Evolutionary conservation across 768 basidiomycete species (phyloP).

Genomic region (Rhodotorula babjevae): DNA sequence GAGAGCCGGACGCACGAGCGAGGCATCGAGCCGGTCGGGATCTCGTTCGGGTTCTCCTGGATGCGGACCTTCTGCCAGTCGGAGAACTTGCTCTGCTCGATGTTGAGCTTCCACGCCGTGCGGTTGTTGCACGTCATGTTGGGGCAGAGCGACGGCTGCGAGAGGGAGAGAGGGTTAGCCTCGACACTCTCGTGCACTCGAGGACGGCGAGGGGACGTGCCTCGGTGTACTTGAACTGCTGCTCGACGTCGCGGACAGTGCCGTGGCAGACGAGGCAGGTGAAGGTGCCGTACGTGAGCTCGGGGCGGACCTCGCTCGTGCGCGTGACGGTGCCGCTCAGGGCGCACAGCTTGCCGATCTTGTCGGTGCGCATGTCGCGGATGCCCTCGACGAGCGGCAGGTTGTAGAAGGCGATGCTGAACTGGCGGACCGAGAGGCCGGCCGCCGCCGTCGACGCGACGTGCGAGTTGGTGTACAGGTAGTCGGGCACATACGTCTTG

Average conservation of each 20-base stretch:
- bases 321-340: constrained; percentile 96
- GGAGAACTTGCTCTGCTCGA: constrained; percentile 91
- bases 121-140: constrained; percentile 92
- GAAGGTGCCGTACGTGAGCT: constrained; percentile 87
- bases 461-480: constrained; percentile 89
- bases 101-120: constrained; percentile 82
- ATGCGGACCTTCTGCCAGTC: constrained; percentile 99
- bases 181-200: background rate
- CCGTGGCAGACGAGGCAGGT: constrained; percentile 84
- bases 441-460: constrained; percentile 63
- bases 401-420: constrained; percentile 91
- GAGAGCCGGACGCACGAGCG: constrained; percentile 51
- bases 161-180: background rate
- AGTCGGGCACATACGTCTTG: constrained; percentile 82
- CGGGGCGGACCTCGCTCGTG: constrained; percentile 94
- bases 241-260: constrained; percentile 85
- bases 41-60: constrained; percentile 97
- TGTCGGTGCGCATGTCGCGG: constrained; percentile 83
- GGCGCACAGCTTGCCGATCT: constrained; percentile 87
- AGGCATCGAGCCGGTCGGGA: constrained; percentile 97
- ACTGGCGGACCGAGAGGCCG: constrained; percentile 85
- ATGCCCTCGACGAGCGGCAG: constrained; percentile 87
- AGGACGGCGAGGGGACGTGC: constrained; percentile 48
- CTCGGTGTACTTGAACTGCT: constrained; percentile 99
- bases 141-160: constrained; percentile 82